Evolutionary conservation across 2,329 filamentous ascomycete species (phyloP).

Genomic region (Calonectria pauciramosa): DNA sequence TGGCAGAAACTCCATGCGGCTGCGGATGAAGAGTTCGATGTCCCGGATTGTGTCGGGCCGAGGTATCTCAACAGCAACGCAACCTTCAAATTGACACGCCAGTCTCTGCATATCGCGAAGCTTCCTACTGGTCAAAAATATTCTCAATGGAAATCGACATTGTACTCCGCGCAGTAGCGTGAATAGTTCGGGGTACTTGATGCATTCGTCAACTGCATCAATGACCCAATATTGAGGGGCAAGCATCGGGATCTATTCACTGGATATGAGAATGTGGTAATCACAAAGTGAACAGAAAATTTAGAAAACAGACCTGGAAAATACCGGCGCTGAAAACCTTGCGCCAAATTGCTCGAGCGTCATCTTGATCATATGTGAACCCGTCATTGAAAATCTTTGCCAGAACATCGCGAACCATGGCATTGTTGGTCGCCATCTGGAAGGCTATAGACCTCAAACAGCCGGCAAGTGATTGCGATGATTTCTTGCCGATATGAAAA

Average conservation of each 20-base stretch:
- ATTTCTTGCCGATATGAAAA: constrained; percentile 37
- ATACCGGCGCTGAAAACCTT: constrained; percentile 50
- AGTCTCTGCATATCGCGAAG: constrained; percentile 32
- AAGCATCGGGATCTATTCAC: background rate
- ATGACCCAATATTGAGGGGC: constrained; percentile 50
- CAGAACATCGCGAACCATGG: constrained; percentile 39
- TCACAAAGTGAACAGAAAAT: too few species aligned
- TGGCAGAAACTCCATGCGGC: constrained; percentile 36
- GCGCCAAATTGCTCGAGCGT: constrained; percentile 49
- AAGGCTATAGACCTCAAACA: constrained; percentile 47
- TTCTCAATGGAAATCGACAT: constrained; percentile 40
- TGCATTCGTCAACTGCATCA: constrained; percentile 53
- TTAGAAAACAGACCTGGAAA: constrained; percentile 37
- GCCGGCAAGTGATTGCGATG: constrained; percentile 21
- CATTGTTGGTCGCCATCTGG: constrained; percentile 50
- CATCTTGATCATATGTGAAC: constrained; percentile 39
- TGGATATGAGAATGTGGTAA: background rate
- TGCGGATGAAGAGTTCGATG: constrained; percentile 43
- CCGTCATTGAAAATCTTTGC: constrained; percentile 39
- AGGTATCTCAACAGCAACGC: constrained; percentile 34
- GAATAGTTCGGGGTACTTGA: constrained; percentile 40
- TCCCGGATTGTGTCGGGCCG: constrained; percentile 37
- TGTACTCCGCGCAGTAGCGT: constrained; percentile 38
- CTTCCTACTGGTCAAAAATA: constrained; percentile 48
- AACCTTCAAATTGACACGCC: background rate